A percentile compares a stretch with the other conserved stretches of the same genome.
phyloP scores from a whole-genome alignment of 768 basidiomycete genomes.

The Chlorophyllum brunneum region DNA sequence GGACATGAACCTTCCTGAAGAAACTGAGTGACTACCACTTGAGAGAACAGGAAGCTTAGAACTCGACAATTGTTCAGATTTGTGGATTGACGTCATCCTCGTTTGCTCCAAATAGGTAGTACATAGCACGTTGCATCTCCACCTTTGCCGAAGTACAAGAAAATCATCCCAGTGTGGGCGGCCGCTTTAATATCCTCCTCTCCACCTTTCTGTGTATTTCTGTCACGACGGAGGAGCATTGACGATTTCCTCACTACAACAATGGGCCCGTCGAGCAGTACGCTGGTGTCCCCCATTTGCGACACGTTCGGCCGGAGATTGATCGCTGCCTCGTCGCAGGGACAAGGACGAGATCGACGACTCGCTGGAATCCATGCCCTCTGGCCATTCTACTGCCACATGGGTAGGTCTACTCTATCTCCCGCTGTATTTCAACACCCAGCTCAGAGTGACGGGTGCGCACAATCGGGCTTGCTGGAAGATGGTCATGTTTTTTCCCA shows the following conservation, averaged over 20 bases:
- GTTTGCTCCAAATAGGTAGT: neutral
- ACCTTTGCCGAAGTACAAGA: constrained; percentile 44
- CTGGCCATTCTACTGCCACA: constrained; percentile 54
- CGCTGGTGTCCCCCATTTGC: constrained; percentile 25
- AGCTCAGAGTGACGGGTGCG: constrained; percentile 57
- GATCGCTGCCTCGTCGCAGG: constrained; percentile 21
- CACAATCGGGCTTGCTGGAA: constrained; percentile 64
- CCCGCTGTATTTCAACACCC: constrained; percentile 45
- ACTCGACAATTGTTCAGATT: no score
- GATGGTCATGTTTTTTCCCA: constrained; percentile 53
- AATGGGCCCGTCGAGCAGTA: constrained; percentile 51
- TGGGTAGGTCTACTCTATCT: constrained; percentile 54
- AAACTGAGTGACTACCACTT: no score
- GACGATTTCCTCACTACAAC: constrained; percentile 47
- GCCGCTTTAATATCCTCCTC: constrained; percentile 52
- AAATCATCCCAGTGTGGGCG: constrained; percentile 51
- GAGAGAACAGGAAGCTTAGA: no score
- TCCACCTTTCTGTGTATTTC: constrained; percentile 51
- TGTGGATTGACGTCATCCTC: constrained; percentile 3
- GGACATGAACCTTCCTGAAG: no score
- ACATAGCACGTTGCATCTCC: constrained; percentile 40
- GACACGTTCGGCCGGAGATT: neutral
- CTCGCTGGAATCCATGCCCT: constrained; percentile 51
- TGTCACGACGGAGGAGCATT: constrained; percentile 42
- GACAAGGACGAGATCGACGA: constrained; percentile 54